Base-by-base conservation (phyloP, 805 yeast species). In the Starmerella vaccinii region DNA sequence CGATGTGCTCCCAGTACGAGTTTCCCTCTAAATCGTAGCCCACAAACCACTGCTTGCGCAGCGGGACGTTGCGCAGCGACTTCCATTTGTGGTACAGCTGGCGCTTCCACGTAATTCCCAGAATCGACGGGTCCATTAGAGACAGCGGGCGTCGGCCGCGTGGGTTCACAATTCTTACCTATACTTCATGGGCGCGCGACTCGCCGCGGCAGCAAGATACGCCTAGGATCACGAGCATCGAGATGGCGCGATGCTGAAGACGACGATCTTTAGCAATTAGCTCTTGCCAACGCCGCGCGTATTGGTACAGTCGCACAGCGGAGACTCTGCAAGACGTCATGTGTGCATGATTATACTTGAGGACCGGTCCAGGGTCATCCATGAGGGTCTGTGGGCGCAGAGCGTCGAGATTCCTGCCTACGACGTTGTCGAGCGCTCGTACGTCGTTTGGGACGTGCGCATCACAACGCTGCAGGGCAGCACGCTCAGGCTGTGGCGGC, bases 11-110 rank as follows among this genome's bases (percentile, higher is more conserved):
- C 95, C 95, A 85, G 67, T 81, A 85, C 1, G 90, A 79, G 63
- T 85, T 85, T 2, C 92, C 95, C 35, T 78, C 79, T n/a, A 86
- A 70, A 61, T 85, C 95, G 61, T 83, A 84, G 46, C 76, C 76
- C 9, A 80, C 71, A 58, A 84, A 84, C 69, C 80, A 84, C 62
- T 72, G 74, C 49, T 73, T 73, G 37, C 94, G 72, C 63, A 84
- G 79, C 0, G 95, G 95, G 3, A 84, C 72, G 41, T 70, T 74
- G 40, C 81, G 66, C 4, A 82, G 64, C 0, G 88, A 73, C 58
- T 74, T 76, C 78, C 81, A 84, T 57, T 70, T 69, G 64, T 76
- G 62, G 59, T 61, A 59, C 16, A 58, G 39, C 40, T 51, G 58
- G 7, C 50, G 49, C 40, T 49, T 50, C 59, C 62, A 55, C 16